These are phyloP conservation scores for Amphirosellinia nigrospora DNA, from an alignment of 495 filamentous ascomycete species.

Conservation along the genomic window DNA sequence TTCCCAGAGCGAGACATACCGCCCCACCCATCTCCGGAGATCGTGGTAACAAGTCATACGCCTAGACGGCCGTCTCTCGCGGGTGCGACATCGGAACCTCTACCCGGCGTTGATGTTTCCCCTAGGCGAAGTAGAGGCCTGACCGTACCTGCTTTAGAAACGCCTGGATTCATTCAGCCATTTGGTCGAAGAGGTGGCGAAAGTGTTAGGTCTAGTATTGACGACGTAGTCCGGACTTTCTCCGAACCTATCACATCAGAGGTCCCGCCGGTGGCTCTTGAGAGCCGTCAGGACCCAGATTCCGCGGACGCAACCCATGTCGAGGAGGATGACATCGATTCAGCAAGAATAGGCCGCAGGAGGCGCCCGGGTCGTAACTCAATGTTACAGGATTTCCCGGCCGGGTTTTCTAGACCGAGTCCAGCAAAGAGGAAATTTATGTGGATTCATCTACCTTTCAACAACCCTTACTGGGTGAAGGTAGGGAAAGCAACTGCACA, in stretches of 20 bases:
- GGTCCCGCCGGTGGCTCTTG: conserved; percentile 22
- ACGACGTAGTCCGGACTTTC: conserved; percentile 30
- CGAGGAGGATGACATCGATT: not conserved
- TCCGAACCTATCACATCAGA: conserved; percentile 40
- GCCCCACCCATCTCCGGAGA: conserved; percentile 40
- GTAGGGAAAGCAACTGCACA: conserved; percentile 35
- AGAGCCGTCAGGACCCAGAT: conserved; percentile 14
- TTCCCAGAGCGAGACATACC: conserved; percentile 12
- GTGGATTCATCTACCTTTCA: conserved; percentile 73
- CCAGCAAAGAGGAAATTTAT: conserved; percentile 55
- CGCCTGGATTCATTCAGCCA: conserved; percentile 34
- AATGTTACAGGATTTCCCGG: conserved; percentile 35
- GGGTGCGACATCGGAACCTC: conserved; percentile 33
- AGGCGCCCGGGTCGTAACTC: conserved; percentile 13
- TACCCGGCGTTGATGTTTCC: conserved; percentile 11
- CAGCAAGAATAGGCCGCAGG: not conserved
- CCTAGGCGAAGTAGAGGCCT: conserved; percentile 33
- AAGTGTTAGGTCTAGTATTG: not conserved
- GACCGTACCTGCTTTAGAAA: conserved; percentile 37
- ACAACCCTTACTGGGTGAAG: conserved; percentile 70
- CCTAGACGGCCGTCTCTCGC: conserved; percentile 33
- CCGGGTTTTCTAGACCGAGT: conserved; percentile 49
- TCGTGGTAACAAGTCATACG: conserved; percentile 43
- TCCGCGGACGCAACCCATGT: conserved; percentile 10
- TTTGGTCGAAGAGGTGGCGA: conserved; percentile 38